A percentile compares a stretch with the other conserved stretches of the same genome.
phyloP scores from a whole-genome alignment of 2,329 filamentous ascomycete genomes.

The Hymenoscyphus fructigenus region DNA sequence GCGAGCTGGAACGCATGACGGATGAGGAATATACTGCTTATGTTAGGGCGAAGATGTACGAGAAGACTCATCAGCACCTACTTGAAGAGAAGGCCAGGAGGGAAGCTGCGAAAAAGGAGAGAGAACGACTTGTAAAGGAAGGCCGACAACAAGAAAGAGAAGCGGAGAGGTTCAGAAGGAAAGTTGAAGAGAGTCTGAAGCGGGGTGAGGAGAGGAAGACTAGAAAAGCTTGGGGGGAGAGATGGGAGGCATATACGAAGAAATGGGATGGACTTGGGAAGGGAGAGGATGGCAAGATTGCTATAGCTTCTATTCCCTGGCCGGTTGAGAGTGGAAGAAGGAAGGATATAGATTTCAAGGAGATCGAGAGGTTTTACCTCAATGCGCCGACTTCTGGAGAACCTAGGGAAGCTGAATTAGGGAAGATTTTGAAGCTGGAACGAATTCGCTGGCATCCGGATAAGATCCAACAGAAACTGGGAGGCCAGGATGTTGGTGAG shows the following conservation, averaged over 20 bases:
- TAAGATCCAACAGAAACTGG: conserved; percentile 90
- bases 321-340: conserved; percentile 61
- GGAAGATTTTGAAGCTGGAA: conserved; percentile 71
- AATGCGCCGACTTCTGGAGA: conserved; percentile 44
- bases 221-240: conserved; percentile 51
- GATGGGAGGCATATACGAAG: conserved; percentile 64
- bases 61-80: conserved; percentile 83
- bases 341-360: conserved; percentile 52
- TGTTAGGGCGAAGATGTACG: conserved; percentile 90
- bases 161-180: conserved; percentile 50
- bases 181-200: conserved; percentile 68
- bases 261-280: conserved; percentile 58
- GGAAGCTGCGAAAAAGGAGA: conserved; percentile 53
- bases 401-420: conserved; percentile 39
- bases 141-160: conserved; percentile 42
- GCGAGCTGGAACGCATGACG: conserved; percentile 76
- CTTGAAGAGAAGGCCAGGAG: conserved; percentile 70
- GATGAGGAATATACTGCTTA: conserved; percentile 90
- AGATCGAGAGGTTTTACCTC: conserved; percentile 61
- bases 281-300: conserved; percentile 40
- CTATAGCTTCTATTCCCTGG: conserved; percentile 55
- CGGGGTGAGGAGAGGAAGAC: conserved; percentile 61
- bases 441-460: conserved; percentile 95
- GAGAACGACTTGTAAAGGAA: conserved; percentile 42
- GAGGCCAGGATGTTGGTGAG: conserved; percentile 66